Conservation (phyloP, 495 filamentous ascomycete genomes). For the Neurospora terricola region DNA sequence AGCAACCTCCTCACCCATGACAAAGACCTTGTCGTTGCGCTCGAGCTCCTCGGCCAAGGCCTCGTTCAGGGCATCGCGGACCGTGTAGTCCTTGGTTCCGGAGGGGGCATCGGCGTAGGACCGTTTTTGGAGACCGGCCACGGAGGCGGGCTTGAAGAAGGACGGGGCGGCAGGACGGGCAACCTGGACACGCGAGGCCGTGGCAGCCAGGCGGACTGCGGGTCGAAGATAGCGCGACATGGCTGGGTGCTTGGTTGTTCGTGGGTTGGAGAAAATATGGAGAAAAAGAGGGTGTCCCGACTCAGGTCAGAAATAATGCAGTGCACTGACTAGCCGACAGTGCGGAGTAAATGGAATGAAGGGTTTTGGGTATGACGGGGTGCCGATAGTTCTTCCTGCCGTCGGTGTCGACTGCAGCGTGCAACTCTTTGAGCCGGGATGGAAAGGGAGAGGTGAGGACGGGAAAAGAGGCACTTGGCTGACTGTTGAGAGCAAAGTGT, state of each 20-base stretch:
- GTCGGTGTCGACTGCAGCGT: background rate
- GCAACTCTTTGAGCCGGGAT: background rate
- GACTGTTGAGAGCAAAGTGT: slow-evolving; percentile 1
- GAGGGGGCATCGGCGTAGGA: slow-evolving; percentile 41
- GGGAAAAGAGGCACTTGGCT: background rate
- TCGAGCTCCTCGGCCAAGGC: slow-evolving; percentile 96
- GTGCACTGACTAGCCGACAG: slow-evolving; percentile 1
- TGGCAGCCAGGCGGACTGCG: slow-evolving; percentile 63
- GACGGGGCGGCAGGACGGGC: slow-evolving; percentile 35
- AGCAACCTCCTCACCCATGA: slow-evolving; percentile 95
- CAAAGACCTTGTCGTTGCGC: slow-evolving; percentile 83
- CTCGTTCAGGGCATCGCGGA: slow-evolving; percentile 94
- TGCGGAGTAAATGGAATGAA: slow-evolving; percentile 1
- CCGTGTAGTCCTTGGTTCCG: slow-evolving; percentile 84
- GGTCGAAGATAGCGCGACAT: slow-evolving; percentile 75
- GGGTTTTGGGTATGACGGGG: background rate
- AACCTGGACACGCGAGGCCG: slow-evolving; percentile 41
- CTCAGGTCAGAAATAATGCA: slow-evolving; percentile 1
- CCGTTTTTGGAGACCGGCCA: slow-evolving; percentile 34
- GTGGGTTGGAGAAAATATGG: slow-evolving; percentile 14
- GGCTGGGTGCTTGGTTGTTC: slow-evolving; percentile 10
- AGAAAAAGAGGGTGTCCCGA: slow-evolving; percentile 7
- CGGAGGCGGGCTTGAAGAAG: slow-evolving; percentile 37
- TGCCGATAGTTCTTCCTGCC: background rate
- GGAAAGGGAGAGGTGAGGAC: background rate